A percentile compares a stretch with the other conserved stretches of the same genome.
Evolutionary conservation across 352 stramenopile species (phyloP).

Genomic region (Aphanomyces cochlioides): DNA sequence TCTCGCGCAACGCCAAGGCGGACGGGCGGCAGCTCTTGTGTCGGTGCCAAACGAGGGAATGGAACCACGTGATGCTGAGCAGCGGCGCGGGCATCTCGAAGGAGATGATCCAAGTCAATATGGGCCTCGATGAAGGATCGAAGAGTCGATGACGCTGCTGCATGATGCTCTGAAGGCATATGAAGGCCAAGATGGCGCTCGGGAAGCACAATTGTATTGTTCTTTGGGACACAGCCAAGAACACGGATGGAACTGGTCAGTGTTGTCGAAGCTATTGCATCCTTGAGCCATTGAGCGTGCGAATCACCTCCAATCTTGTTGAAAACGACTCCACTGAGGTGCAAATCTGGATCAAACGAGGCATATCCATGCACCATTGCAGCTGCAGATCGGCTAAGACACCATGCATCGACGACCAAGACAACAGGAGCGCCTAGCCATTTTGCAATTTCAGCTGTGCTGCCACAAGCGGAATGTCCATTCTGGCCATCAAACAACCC

Average conservation of each 20-base stretch:
- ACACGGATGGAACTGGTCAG: slow-evolving; percentile 8
- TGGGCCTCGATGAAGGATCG: slow-evolving; percentile 16
- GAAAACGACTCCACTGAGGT: slow-evolving; percentile 30
- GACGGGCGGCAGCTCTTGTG: slow-evolving; percentile 4
- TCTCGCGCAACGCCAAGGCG: slow-evolving; percentile 27
- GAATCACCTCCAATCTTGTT: slow-evolving; percentile 32
- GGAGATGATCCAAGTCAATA: slow-evolving; percentile 12
- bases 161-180: slow-evolving; percentile 25
- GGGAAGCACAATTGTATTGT: slow-evolving; percentile 21
- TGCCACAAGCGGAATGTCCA: slow-evolving; percentile 16
- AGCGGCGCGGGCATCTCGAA: not conserved
- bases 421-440: slow-evolving; percentile 26
- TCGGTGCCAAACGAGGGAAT: not conserved
- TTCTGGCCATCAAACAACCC: slow-evolving; percentile 22
- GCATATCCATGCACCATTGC: slow-evolving; percentile 34
- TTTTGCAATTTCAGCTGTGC: slow-evolving; percentile 29
- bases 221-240: slow-evolving; percentile 26
- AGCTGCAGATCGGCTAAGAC: slow-evolving; percentile 29
- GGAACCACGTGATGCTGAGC: not conserved
- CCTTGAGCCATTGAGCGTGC: slow-evolving; percentile 26
- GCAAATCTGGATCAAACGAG: slow-evolving; percentile 30
- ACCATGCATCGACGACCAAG: slow-evolving; percentile 34
- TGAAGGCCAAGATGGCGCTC: slow-evolving; percentile 35
- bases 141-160: not conserved
- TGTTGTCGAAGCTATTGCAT: slow-evolving; percentile 21